Conservation (phyloP, 202 grass and related monocot genomes). For the Panicum virgatum region DNA sequence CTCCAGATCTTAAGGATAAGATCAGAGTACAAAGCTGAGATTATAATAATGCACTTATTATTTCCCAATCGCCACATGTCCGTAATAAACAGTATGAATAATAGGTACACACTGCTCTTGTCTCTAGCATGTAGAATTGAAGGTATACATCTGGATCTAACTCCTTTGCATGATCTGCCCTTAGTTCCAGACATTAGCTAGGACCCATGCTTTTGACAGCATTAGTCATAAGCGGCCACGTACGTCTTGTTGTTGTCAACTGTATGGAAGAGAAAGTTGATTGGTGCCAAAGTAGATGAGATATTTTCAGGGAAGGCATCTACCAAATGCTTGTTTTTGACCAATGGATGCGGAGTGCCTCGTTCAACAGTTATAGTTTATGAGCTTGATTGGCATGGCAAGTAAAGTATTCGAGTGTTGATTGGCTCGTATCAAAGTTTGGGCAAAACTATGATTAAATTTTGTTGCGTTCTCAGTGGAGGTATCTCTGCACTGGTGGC, state of each 20-base stretch:
- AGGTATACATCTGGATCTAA: conserved; percentile 13
- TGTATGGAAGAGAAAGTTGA: background rate
- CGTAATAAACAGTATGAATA: background rate
- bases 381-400: conserved; percentile 20
- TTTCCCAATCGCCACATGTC: too few species aligned
- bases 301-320: conserved; percentile 27
- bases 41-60: background rate
- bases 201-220: background rate
- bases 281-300: conserved; percentile 29
- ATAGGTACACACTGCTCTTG: background rate
- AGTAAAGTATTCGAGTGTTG: conserved; percentile 1
- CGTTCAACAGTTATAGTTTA: background rate
- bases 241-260: background rate
- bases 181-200: conserved; percentile 30
- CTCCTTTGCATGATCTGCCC: background rate
- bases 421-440: conserved; percentile 13
- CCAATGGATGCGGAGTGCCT: conserved; percentile 1
- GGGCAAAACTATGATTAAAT: background rate
- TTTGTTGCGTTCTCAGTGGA: conserved; percentile 1
- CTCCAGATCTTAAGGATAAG: conserved; percentile 27
- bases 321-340: background rate
- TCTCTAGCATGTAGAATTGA: background rate
- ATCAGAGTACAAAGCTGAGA: background rate
- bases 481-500: background rate
- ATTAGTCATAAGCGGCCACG: background rate